These are phyloP conservation scores for Pythium dissotocum DNA, from an alignment of 352 stramenopile species.

Conservation along the genomic window DNA sequence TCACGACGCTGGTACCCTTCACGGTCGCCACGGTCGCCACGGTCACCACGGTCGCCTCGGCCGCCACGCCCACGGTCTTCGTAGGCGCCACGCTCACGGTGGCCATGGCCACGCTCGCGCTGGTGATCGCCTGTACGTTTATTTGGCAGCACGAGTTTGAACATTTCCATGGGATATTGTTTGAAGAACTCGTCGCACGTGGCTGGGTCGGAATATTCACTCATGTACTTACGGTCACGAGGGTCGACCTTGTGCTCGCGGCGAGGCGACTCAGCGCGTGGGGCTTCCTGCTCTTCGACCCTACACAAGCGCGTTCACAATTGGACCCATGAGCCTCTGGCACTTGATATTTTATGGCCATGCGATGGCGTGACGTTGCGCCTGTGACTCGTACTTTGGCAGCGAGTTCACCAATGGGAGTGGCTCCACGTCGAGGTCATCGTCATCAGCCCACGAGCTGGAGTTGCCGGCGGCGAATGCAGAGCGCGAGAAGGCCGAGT, in stretches of 20 bases:
- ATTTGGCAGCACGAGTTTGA: neutral
- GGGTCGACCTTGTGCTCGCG: slow-evolving; percentile 21
- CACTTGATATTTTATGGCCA: neutral
- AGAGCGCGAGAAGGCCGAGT: slow-evolving; percentile 30
- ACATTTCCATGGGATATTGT: neutral
- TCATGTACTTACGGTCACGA: slow-evolving; percentile 29
- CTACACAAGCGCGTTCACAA: slow-evolving; percentile 7
- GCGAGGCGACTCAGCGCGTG: slow-evolving; percentile 19
- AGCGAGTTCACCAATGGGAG: slow-evolving; percentile 37
- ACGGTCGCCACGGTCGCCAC: neutral
- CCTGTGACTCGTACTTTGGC: slow-evolving; percentile 35
- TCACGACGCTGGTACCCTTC: slow-evolving; percentile 17
- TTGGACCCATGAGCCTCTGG: slow-evolving; percentile 1
- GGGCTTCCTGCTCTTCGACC: slow-evolving; percentile 33
- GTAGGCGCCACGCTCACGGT: neutral
- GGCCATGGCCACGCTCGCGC: slow-evolving; percentile 26
- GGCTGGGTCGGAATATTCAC: neutral
- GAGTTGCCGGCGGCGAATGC: slow-evolving; percentile 49
- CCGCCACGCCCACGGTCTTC: slow-evolving; percentile 26
- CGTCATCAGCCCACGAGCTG: slow-evolving; percentile 82
- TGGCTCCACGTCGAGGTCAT: slow-evolving; percentile 61
- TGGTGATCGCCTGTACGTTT: slow-evolving; percentile 24
- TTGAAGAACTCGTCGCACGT: neutral
- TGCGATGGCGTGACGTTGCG: neutral
- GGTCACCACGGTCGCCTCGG: too few species aligned